Conservation (phyloP, 176 grass and related monocot genomes). For the Musa acuminata region DNA sequence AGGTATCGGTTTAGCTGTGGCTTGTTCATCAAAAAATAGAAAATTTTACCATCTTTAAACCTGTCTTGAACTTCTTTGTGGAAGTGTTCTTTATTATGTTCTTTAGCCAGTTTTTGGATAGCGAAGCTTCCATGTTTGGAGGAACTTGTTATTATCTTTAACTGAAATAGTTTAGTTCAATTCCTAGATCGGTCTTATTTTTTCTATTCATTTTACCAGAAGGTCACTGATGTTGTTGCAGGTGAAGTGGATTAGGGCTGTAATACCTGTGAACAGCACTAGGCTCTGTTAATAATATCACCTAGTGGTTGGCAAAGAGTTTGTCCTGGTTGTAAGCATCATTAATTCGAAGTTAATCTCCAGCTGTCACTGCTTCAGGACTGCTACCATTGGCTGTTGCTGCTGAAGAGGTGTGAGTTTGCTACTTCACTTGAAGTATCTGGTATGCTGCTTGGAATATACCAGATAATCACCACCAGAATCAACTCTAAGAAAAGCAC, state of each 20-base stretch:
- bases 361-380: not conserved
- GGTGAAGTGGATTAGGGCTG: not conserved
- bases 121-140: not conserved
- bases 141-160: not conserved
- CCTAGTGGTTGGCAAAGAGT: not conserved
- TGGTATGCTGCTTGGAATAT: not conserved
- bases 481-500: not conserved
- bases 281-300: not conserved
- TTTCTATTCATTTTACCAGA: not conserved
- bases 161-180: not conserved
- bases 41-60: not conserved
- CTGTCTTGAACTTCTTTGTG: not conserved
- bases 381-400: not conserved
- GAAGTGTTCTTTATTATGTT: not conserved
- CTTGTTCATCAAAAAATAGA: not conserved
- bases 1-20: not conserved
- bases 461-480: not conserved
- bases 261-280: not conserved
- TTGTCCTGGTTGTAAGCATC: not conserved
- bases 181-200: not conserved
- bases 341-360: not conserved
- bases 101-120: not conserved
- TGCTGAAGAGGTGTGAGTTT: not conserved
- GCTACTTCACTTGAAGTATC: not conserved
- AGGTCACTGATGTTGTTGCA: not conserved